Base-by-base conservation (phyloP, 331 rosid genomes). In the Pyracantha coccinea region DNA sequence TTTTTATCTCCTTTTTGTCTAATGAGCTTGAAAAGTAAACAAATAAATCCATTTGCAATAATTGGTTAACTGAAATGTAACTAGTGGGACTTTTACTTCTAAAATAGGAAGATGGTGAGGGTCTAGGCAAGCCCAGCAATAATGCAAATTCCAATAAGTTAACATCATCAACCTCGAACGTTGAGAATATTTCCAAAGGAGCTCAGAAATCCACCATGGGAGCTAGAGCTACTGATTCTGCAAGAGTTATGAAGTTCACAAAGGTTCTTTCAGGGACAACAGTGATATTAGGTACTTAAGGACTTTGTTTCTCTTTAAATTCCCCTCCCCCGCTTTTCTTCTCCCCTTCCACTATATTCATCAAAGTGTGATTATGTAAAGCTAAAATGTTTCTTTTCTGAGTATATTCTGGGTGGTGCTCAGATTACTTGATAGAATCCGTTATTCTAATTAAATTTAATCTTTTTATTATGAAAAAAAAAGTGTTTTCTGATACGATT, bases 221-320 rank as follows among this genome's bases (percentile, higher is more conserved):
- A 68, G 89, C 91, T 50, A 89, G 98, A 83, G 90, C 98, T 75
- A 93, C 96, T 53, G 98, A 93, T 80, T 86, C 97, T 73, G 92
- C 98, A 25, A 87, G 97, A 78, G 87, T 93, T 47, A 66, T 79
- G 81, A 93, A 93, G 87, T 91, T 89, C 87, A 88, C 82, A 14
- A 93, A 83, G 86, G 91, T 81, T 72, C 96, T 93, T 75, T 89
- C 94, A 4, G 94, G 88, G 82, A 89, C 96, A 13, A 84, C 90
- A 67, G 85, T 88, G 68, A 81, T 87, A 78, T 74, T 89, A 84
- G 98, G 98, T 91, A 88, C 5, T 41, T 58, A 55, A 69, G 57
- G 68, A n/a, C 20, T 74, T 41, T 41, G 15, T 41, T 77, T 65
- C 31, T 71, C 78, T 60, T 25, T 27, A 44, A 70, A 50, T 27